Base-by-base conservation (phyloP, 1,284 basidiomycete genomes). In the Porogramme epimiltina region DNA sequence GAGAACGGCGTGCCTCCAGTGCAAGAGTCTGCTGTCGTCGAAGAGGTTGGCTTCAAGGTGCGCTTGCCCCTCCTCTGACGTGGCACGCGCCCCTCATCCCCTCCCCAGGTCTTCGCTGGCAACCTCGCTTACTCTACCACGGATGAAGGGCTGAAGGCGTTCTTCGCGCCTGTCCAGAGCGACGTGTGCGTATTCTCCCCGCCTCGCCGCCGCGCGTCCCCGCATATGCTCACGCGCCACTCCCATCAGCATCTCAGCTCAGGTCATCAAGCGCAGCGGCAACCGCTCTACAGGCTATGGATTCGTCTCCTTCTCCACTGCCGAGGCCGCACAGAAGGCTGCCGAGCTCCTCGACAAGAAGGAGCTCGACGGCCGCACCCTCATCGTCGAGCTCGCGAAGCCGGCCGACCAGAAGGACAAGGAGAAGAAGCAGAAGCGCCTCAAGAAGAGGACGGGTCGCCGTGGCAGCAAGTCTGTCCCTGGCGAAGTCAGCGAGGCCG, bases 351-450 rank as follows among this genome's bases (percentile, higher is more conserved):
- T 96, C 67, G 81, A 95, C 80, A 90, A 89, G 73, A 77, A 86
- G 70, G 89, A 94, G 71, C 86, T 96, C 70, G 89, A 92, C 59
- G 91, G 88, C 58, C 92, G 94, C 70, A 79, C 79, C 71, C 84
- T 95, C 70, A 87, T 91, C 71, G 81, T 96, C 72, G 89, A 95
- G 77, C 76, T 93, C 67, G 95, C 94, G 68, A 94, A 94, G 75
- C 89, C 92, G 54, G 76, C 85, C 57, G 89, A 92, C 58, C 82
- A 89, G 74, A 93, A 92, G 78, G 85, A 88, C 76, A 87, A 83
- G 74, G 91, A 84, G 72, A 86, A 79, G 72, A 86, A 80, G 71
- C 87, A 88, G 72, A 87, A 76, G 72, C 87, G 78, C 72, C 71
- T 81, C 61, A 90, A 87, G 79, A 85, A 86, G 74, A 80, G 84